Conservation (phyloP, 768 basidiomycete species). For the Hortiboletus flavorubellus region DNA sequence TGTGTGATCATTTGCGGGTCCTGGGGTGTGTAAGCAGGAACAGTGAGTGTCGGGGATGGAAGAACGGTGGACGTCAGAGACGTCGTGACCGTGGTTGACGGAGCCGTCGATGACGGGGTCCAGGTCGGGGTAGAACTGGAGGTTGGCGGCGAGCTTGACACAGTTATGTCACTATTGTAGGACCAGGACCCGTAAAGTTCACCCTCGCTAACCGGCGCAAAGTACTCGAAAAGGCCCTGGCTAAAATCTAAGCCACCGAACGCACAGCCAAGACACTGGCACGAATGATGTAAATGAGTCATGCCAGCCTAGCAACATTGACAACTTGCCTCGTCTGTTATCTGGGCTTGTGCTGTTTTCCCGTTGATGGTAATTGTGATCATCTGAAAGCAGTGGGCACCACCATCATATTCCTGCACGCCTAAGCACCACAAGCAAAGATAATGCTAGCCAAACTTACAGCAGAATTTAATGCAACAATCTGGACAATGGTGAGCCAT, state of each 20-base stretch:
- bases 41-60: constrained; percentile 8
- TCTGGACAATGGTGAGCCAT: constrained; percentile 26
- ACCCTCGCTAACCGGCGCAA: constrained; percentile 35
- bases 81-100: constrained; percentile 6
- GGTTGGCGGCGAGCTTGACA: constrained; percentile 21
- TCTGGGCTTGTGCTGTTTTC: constrained; percentile 39
- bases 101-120: constrained; percentile 6
- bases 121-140: constrained; percentile 22
- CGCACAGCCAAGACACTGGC: constrained; percentile 40
- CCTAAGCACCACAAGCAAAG: not conserved
- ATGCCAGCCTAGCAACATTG: not conserved
- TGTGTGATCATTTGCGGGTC: constrained; percentile 22
- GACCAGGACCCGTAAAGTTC: constrained; percentile 41
- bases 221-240: constrained; percentile 41
- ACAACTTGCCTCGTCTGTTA: constrained; percentile 42
- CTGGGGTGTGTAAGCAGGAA: constrained; percentile 19
- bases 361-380: constrained; percentile 42
- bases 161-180: constrained; percentile 26
- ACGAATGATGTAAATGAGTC: not conserved
- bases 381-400: constrained; percentile 41
- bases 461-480: constrained; percentile 42
- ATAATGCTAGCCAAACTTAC: constrained; percentile 25
- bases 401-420: constrained; percentile 38
- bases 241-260: constrained; percentile 46
- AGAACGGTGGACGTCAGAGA: constrained; percentile 5